These are phyloP conservation scores for Chaetoceros tenuissimus DNA, from an alignment of 108 stramenopile species.

Conservation along the genomic window DNA sequence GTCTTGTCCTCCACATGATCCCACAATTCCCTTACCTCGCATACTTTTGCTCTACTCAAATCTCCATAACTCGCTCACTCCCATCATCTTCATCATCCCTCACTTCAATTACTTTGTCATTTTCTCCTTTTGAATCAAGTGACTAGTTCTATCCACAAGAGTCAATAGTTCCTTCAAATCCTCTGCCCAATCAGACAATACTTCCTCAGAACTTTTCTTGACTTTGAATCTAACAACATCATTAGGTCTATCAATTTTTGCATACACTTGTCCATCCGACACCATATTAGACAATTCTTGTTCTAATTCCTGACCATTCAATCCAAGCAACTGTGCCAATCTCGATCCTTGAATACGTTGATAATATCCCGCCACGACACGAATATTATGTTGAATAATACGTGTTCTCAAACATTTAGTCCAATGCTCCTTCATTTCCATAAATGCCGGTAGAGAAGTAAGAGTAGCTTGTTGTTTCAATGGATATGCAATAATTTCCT, in stretches of 20 bases:
- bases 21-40: no score
- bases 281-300: slow-evolving; percentile 83
- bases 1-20: no score
- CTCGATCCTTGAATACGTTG: slow-evolving; percentile 79
- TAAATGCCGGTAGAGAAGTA: slow-evolving; percentile 54
- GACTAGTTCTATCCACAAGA: slow-evolving; percentile 91
- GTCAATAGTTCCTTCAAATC: slow-evolving; percentile 88
- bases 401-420: slow-evolving; percentile 72
- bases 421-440: slow-evolving; percentile 64
- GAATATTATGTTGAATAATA: slow-evolving; percentile 97
- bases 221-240: slow-evolving; percentile 82
- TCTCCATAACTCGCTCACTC: no score
- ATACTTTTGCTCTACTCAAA: no score
- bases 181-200: slow-evolving; percentile 88
- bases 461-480: slow-evolving; percentile 63
- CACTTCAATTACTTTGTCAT: slow-evolving; percentile 61
- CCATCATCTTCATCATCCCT: no score
- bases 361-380: slow-evolving; percentile 83
- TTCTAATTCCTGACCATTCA: slow-evolving; percentile 64
- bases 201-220: slow-evolving; percentile 63
- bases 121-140: slow-evolving; percentile 96
- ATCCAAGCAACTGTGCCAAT: slow-evolving; percentile 81
- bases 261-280: slow-evolving; percentile 66
- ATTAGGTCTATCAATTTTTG: slow-evolving; percentile 93
- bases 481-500: slow-evolving; percentile 92